Percentiles rank a stretch among this genome's conserved stretches.
These are phyloP conservation scores for Carallia pectinifolia DNA, from an alignment of 345 rosid genomes.

Conservation along the genomic window DNA sequence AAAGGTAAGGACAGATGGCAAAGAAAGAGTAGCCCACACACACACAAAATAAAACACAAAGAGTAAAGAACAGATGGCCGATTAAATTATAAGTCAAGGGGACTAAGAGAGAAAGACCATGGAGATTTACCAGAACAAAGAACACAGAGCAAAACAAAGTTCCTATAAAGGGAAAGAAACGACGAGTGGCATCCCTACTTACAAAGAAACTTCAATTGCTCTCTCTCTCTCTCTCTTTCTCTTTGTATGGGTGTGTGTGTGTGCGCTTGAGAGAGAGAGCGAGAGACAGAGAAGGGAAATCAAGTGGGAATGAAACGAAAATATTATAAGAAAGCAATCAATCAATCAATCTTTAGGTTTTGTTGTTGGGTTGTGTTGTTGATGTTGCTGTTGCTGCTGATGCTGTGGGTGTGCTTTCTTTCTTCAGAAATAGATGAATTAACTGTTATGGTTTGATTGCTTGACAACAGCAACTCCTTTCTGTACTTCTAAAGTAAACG, in stretches of 20 bases:
- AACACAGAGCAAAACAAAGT: not conserved
- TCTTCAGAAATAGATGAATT: no score
- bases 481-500: no score
- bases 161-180: not conserved
- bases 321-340: not conserved
- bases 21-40: constrained; percentile 23
- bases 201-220: not conserved
- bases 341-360: not conserved
- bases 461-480: no score
- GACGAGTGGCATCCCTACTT: not conserved
- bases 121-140: not conserved
- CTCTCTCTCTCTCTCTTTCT: not conserved
- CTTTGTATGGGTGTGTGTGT: no score
- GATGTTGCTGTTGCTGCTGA: not conserved
- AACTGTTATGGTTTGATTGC: no score
- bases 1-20: constrained; percentile 34
- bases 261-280: no score
- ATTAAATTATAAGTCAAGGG: not conserved
- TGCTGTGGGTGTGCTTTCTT: not conserved
- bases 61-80: not conserved
- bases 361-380: not conserved
- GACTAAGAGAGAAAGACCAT: not conserved
- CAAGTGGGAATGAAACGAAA: not conserved
- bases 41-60: constrained; percentile 3
- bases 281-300: not conserved